phyloP scores from a whole-genome alignment of 176 grass and related monocot species.

The Oryza longistaminata region DNA sequence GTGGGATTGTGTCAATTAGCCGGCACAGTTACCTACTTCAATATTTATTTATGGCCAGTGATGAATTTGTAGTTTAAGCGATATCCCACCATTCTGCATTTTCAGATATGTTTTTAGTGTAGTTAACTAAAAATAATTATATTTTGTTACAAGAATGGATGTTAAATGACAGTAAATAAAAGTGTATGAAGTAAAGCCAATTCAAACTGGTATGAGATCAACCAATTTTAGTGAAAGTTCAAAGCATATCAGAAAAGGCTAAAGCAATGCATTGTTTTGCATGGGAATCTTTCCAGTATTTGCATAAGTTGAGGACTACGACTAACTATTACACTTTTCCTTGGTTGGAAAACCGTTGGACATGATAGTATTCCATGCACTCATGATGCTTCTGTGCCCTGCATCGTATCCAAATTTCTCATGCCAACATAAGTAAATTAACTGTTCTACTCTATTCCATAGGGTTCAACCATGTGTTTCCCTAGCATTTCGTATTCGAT shows the following conservation, averaged over 20 bases:
- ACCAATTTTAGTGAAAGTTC: conserved; percentile 11
- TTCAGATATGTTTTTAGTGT: not conserved
- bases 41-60: not conserved
- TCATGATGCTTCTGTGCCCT: not conserved
- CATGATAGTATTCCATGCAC: not conserved
- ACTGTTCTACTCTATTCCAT: not conserved
- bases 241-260: not conserved
- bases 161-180: not conserved
- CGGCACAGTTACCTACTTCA: no score
- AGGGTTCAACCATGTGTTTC: not conserved
- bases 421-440: conserved; percentile 9
- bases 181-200: conserved; percentile 3
- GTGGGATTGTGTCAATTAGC: no score
- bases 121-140: not conserved
- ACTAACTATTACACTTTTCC: conserved; percentile 7
- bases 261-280: not conserved
- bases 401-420: not conserved
- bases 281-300: not conserved
- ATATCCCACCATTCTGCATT: not conserved
- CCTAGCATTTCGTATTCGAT: not conserved
- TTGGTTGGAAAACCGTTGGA: not conserved
- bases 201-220: conserved; percentile 22
- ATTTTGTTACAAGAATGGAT: not conserved
- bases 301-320: conserved; percentile 14
- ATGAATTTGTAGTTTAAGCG: conserved; percentile 4